Evolutionary conservation across 495 filamentous ascomycete genomes (phyloP).

Genomic region (Xylaria curta): DNA sequence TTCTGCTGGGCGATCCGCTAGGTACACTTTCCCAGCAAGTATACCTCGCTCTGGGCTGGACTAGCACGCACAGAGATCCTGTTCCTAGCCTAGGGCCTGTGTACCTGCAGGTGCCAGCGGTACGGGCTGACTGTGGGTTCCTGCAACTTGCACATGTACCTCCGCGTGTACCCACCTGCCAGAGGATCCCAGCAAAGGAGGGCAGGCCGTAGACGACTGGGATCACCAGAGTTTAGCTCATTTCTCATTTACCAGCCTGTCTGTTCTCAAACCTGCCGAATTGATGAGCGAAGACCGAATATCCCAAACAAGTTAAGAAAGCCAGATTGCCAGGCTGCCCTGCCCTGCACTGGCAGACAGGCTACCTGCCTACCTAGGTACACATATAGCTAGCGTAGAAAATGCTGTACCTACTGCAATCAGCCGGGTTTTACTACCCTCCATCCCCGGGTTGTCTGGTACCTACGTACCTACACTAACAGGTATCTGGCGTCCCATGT

Average conservation of each 20-base stretch:
- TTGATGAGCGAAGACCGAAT: conserved; percentile 23
- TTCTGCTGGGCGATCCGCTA: conserved; percentile 10
- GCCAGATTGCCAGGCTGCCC: conserved; percentile 24
- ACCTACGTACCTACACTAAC: not conserved
- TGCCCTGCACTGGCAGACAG: conserved; percentile 15
- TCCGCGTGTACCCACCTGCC: conserved; percentile 26
- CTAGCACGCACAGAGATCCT: conserved; percentile 18
- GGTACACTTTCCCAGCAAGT: conserved; percentile 20
- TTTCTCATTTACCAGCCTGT: conserved; percentile 30
- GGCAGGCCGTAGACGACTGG: not conserved
- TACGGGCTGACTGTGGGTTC: conserved; percentile 32
- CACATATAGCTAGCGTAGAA: not conserved
- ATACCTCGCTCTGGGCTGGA: conserved; percentile 1
- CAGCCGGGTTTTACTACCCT: conserved; percentile 13
- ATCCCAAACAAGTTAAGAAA: conserved; percentile 18
- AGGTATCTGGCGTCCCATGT: not conserved
- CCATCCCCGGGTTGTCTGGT: conserved; percentile 9
- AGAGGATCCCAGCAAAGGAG: conserved; percentile 14
- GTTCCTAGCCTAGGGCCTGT: conserved; percentile 11
- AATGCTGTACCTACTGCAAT: conserved; percentile 7
- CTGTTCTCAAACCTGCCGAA: conserved; percentile 28
- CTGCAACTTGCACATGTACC: conserved; percentile 28
- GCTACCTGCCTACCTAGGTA: not conserved
- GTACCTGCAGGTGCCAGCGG: conserved; percentile 30
- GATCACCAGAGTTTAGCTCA: conserved; percentile 22